phyloP scores from a whole-genome alignment of 2,329 filamentous ascomycete genomes.

The Neonectria hederae region DNA sequence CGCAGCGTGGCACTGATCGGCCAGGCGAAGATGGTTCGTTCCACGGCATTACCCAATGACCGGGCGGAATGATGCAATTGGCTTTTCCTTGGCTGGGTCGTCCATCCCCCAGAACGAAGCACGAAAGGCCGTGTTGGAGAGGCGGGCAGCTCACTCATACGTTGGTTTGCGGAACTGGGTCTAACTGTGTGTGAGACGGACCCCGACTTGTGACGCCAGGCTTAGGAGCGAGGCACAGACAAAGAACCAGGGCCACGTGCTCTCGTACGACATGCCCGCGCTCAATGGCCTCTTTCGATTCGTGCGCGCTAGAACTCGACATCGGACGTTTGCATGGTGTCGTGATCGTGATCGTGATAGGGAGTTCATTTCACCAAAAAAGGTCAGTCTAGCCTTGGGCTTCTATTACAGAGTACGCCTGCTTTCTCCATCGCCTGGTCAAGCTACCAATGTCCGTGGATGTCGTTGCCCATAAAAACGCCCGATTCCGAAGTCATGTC shows the following conservation, averaged over 20 bases:
- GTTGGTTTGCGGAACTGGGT: background rate
- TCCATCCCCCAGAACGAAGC: background rate
- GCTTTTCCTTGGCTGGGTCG: background rate
- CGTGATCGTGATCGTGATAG: background rate
- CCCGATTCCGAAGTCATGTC: conserved; percentile 23
- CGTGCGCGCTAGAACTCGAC: conserved; percentile 2
- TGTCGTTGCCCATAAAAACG: conserved; percentile 26
- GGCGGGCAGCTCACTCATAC: background rate
- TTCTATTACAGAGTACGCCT: conserved; percentile 21
- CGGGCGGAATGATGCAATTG: conserved; percentile 29
- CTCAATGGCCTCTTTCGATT: conserved; percentile 27
- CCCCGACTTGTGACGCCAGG: conserved; percentile 12
- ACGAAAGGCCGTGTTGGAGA: background rate
- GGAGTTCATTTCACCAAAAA: background rate
- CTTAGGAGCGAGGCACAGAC: conserved; percentile 7
- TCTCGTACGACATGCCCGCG: conserved; percentile 32
- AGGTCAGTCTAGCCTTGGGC: conserved; percentile 15
- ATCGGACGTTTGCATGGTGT: background rate
- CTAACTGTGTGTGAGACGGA: background rate
- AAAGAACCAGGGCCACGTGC: conserved; percentile 8
- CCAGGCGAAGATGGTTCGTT: conserved; percentile 7
- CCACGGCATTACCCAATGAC: conserved; percentile 26
- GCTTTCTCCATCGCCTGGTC: conserved; percentile 15
- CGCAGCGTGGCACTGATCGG: conserved; percentile 10
- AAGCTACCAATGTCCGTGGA: conserved; percentile 13